A percentile compares a stretch with the other conserved stretches of the same genome.
These are phyloP conservation scores for Entelexis paramagnoliae DNA, from an alignment of 1,139 yeast genomes.

Conservation along the genomic window DNA sequence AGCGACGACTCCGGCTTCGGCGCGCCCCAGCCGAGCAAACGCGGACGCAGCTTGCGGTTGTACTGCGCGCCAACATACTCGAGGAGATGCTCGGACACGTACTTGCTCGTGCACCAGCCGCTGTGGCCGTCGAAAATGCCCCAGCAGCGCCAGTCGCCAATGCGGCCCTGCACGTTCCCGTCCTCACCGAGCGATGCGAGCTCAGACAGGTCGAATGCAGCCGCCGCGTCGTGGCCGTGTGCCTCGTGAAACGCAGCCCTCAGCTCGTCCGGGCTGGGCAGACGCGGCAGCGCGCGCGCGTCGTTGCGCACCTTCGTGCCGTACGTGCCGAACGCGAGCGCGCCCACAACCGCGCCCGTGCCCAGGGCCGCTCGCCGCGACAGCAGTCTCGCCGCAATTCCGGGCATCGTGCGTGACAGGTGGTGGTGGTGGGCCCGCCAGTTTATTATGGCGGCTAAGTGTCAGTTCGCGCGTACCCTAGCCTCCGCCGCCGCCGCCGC, in stretches of 20 bases:
- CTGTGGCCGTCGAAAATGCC: conserved; percentile 96
- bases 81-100: conserved; percentile 13
- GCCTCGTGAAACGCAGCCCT: not conserved
- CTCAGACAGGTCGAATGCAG: conserved; percentile 14
- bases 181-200: conserved; percentile 21
- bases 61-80: conserved; percentile 10
- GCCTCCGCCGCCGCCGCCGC: no score
- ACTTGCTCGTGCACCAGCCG: conserved; percentile 67
- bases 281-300: conserved; percentile 5
- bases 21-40: not conserved
- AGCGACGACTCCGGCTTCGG: not conserved
- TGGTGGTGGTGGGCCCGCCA: no score
- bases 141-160: conserved; percentile 70
- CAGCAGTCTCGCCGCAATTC: not conserved
- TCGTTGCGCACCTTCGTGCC: not conserved
- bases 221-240: conserved; percentile 8
- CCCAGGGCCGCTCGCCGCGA: not conserved
- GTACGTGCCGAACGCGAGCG: not conserved
- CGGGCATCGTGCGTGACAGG: not conserved
- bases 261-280: conserved; percentile 10
- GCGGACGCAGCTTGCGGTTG: not conserved
- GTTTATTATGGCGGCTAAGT: no score
- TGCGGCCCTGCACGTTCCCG: conserved; percentile 17
- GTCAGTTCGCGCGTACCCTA: not conserved
- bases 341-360: not conserved